Percentiles rank a stretch among this genome's conserved stretches.
Conservation (phyloP, 2,329 filamentous ascomycete species). For the Pyrenochaeta sp. region DNA sequence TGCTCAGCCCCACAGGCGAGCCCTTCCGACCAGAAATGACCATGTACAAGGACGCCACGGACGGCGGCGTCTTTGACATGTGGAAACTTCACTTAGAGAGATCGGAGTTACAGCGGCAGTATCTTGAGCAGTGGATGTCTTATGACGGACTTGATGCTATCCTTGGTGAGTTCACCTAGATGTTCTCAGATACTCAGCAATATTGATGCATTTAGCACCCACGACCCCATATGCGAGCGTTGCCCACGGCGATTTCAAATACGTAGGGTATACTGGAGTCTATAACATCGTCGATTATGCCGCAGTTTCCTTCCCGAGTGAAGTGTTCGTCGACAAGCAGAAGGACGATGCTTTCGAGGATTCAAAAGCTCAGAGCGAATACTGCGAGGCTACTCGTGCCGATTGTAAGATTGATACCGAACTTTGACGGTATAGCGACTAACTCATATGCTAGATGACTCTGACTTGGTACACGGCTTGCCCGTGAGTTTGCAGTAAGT, state of each 20-base stretch:
- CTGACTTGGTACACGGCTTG: slow-evolving; percentile 52
- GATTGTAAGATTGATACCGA: slow-evolving; percentile 55
- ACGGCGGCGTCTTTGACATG: slow-evolving; percentile 54
- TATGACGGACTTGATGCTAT: slow-evolving; percentile 55
- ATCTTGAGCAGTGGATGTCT: slow-evolving; percentile 55
- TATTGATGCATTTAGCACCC: slow-evolving; percentile 39
- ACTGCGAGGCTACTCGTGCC: slow-evolving; percentile 49
- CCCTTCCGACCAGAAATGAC: slow-evolving; percentile 60
- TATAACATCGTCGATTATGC: slow-evolving; percentile 59
- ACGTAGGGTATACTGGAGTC: slow-evolving; percentile 57
- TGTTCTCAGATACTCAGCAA: no score
- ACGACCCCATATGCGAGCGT: slow-evolving; percentile 55
- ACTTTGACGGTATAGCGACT: slow-evolving; percentile 1
- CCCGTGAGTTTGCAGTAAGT: slow-evolving; percentile 52
- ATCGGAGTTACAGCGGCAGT: slow-evolving; percentile 52
- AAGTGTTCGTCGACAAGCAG: slow-evolving; percentile 48
- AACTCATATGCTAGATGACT: slow-evolving; percentile 37
- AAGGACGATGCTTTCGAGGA: slow-evolving; percentile 41
- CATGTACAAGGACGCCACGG: slow-evolving; percentile 52
- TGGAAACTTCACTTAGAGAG: slow-evolving; percentile 59
- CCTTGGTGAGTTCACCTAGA: slow-evolving; percentile 46
- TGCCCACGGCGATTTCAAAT: slow-evolving; percentile 53
- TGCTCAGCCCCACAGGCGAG: slow-evolving; percentile 52
- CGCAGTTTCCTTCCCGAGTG: slow-evolving; percentile 54
- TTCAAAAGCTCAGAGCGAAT: slow-evolving; percentile 42